phyloP scores from a whole-genome alignment of 805 yeast species.

The Metschnikowia proteae region DNA sequence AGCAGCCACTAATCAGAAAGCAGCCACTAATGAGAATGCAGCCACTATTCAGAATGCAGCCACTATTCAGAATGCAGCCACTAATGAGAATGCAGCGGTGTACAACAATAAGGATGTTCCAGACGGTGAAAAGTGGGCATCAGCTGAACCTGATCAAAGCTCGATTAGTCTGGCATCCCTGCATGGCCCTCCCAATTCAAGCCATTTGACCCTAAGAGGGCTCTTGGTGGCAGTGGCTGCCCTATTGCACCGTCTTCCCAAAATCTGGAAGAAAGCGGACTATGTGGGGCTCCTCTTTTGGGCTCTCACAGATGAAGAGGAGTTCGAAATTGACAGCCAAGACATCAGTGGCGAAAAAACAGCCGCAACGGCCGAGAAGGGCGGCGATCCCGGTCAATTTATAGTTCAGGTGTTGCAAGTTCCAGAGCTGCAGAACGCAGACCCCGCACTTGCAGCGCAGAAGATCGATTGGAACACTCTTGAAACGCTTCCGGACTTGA shows the following conservation, averaged over 20 bases:
- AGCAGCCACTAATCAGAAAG: no score
- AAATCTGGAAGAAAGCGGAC: slow-evolving; percentile 36
- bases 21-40: no score
- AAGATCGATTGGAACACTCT: slow-evolving; percentile 29
- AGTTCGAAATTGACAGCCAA: slow-evolving; percentile 4
- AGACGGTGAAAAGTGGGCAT: neutral
- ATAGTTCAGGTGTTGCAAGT: slow-evolving; percentile 21
- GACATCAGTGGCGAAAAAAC: neutral
- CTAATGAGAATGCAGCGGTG: no score
- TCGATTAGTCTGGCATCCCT: neutral
- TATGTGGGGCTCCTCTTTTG: slow-evolving; percentile 45
- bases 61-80: no score
- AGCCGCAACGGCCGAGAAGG: neutral
- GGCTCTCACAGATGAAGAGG: slow-evolving; percentile 30
- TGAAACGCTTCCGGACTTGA: slow-evolving; percentile 33
- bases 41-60: no score
- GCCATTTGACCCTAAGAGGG: neutral
- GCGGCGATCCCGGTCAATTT: neutral
- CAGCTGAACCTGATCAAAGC: neutral
- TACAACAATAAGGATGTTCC: no score
- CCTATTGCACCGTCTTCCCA: slow-evolving; percentile 39
- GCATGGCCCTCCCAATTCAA: neutral
- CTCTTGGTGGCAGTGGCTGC: slow-evolving; percentile 30
- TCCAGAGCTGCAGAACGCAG: neutral
- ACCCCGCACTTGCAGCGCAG: neutral